phyloP scores from a whole-genome alignment of 2,329 filamentous ascomycete species.

The Colletotrichum tofieldiae region DNA sequence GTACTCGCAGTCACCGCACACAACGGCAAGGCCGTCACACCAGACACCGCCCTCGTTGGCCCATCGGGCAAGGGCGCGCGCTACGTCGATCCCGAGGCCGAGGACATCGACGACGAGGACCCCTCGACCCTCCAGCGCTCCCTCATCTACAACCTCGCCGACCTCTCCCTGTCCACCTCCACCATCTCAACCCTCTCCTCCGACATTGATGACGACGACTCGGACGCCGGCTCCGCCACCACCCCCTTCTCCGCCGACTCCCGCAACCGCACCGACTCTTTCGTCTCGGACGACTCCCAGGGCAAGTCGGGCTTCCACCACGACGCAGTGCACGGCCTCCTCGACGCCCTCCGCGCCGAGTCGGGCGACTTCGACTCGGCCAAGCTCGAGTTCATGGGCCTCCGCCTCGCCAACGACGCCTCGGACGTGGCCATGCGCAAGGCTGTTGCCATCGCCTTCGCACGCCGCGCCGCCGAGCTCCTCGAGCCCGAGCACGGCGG shows the following conservation, averaged over 20 bases:
- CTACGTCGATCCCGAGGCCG: conserved; percentile 64
- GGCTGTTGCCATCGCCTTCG: conserved; percentile 88
- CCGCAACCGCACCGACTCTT: conserved; percentile 77
- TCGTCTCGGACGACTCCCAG: conserved; percentile 80
- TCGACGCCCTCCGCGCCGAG: conserved; percentile 85
- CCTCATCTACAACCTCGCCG: conserved; percentile 69
- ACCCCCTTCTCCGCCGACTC: conserved; percentile 66
- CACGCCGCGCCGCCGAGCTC: conserved; percentile 84
- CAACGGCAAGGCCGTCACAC: conserved; percentile 55
- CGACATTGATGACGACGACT: conserved; percentile 76
- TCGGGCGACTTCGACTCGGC: conserved; percentile 84
- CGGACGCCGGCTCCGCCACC: conserved; percentile 76
- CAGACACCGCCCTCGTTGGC: conserved; percentile 65
- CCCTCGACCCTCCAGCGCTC: conserved; percentile 68
- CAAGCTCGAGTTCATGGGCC: conserved; percentile 91
- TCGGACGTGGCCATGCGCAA: conserved; percentile 90
- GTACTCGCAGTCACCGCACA: conserved; percentile 55
- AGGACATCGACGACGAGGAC: conserved; percentile 66
- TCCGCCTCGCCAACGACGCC: conserved; percentile 93
- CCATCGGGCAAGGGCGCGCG: conserved; percentile 64
- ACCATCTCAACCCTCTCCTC: conserved; percentile 75
- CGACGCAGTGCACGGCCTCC: conserved; percentile 88
- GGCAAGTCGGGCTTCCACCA: conserved; percentile 80
- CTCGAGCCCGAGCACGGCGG: conserved; percentile 64
- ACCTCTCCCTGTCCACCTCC: conserved; percentile 68